Evolutionary conservation across 1,284 basidiomycete genomes (phyloP), one percentile per base, ranked within the genome.

Genomic region (Ustilago loliicola): DNA sequence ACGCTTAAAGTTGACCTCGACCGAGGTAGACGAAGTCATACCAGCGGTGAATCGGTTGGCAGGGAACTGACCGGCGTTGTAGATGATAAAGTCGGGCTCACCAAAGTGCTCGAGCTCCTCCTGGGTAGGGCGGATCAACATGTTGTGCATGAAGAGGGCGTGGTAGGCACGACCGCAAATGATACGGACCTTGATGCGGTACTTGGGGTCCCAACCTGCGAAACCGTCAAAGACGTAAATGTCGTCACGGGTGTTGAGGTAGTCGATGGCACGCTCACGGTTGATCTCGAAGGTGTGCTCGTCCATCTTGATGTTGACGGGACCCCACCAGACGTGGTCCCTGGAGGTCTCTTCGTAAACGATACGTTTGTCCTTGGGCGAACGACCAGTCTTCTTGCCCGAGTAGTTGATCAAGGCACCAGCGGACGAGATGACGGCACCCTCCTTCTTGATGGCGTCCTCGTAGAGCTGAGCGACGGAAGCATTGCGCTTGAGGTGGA

Each of bases 1-100:
- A 67, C 97, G 94, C 91, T 98, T 98, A 89, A 99, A 99, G 92
- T 99, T 99, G 90, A 99, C 94, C 89, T 98, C 97, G 66, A 99
- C 96, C 23, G 96, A 98, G 30, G 96, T 99, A 52, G 96, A 94
- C 38, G 95, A 98, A 76, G 95, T 97, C 96, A 99, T 99, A 88
- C 96, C 96, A 88, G 98, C 95, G 72, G 97, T 99, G 91, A 99
- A 99, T 65, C 97, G 94, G 88, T 99, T 99, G 83, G 97, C 97
- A 50, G 97, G 97, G 93, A 99, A 99, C 88, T 99, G 96, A 78
- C 97, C 97, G 63, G 97, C 97, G 88, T 99, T 99, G 91, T 99
- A 99, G 88, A 99, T 98, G 89, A 96, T 98, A 87, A 99, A 99
- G 87, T 99, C 97, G 63, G 97, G 97, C 87, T 98, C 95, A 86